Evolutionary conservation across 208 protist species (phyloP).

Genomic region (Trypanosoma mega): DNA sequence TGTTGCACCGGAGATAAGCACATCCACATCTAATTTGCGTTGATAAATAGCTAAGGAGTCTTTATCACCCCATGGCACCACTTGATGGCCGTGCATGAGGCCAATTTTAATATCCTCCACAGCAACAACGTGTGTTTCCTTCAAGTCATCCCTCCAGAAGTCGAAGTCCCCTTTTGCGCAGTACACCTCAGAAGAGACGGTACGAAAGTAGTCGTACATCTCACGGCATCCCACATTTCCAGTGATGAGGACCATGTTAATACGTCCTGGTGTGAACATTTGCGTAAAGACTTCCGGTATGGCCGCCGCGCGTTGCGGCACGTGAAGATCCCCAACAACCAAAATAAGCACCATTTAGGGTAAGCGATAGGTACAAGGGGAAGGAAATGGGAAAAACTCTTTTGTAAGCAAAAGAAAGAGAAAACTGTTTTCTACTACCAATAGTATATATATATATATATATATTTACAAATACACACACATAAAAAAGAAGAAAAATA

Average conservation of each 20-base stretch:
- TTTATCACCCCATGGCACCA: constrained; percentile 95
- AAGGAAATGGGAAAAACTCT: constrained; percentile 4
- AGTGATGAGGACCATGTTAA: constrained; percentile 98
- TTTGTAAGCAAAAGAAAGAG: not conserved
- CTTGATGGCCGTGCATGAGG: constrained; percentile 96
- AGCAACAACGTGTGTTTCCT: constrained; percentile 92
- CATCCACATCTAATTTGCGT: constrained; percentile 97
- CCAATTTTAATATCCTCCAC: constrained; percentile 98
- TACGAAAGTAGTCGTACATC: constrained; percentile 95
- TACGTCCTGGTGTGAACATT: constrained; percentile 95
- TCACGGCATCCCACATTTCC: constrained; percentile 97
- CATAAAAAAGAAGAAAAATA: not conserved
- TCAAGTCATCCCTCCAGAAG: constrained; percentile 38
- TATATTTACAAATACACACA: not conserved
- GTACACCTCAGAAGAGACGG: constrained; percentile 95
- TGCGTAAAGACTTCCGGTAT: constrained; percentile 96
- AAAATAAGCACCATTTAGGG: constrained; percentile 94
- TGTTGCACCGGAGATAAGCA: constrained; percentile 97
- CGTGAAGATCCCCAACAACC: constrained; percentile 98
- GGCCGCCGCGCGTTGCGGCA: constrained; percentile 94
- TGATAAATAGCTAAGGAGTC: constrained; percentile 94
- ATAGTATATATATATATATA: not conserved
- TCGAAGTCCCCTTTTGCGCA: constrained; percentile 98
- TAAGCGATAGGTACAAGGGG: no score
- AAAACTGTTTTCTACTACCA: not conserved